Evolutionary conservation across 768 basidiomycete genomes (phyloP).

Genomic region (Tulasnella sp.): DNA sequence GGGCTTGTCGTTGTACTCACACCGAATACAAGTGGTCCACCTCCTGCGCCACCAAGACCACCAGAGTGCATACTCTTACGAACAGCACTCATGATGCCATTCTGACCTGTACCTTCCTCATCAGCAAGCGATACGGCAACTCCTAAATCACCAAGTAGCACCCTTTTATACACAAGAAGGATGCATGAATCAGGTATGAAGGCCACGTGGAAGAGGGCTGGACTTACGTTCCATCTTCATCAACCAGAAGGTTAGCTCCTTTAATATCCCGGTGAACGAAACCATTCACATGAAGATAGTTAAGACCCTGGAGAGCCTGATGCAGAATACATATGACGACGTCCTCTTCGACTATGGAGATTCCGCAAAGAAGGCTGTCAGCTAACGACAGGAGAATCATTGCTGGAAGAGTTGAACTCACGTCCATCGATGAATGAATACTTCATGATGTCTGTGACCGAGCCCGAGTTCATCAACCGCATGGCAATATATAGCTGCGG

Average conservation of each 20-base stretch:
- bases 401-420: too few relatives aligned
- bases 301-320: constrained; percentile 80
- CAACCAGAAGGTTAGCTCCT: constrained; percentile 86
- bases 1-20: neutral
- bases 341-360: constrained; percentile 60
- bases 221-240: constrained; percentile 62
- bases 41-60: neutral
- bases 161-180: constrained; percentile 30
- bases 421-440: constrained; percentile 74
- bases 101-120: constrained; percentile 35
- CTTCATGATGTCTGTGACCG: constrained; percentile 72
- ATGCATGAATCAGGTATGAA: neutral
- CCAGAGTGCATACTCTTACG: neutral
- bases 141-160: constrained; percentile 85
- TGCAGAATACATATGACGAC: constrained; percentile 74
- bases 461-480: constrained; percentile 83
- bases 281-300: constrained; percentile 81
- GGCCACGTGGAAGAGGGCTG: neutral
- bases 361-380: neutral
- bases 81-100: neutral
- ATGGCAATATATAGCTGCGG: constrained; percentile 78
- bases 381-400: too few relatives aligned
- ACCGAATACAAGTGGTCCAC: neutral
- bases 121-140: constrained; percentile 79
- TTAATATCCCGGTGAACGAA: constrained; percentile 93